phyloP scores from a whole-genome alignment of 305 asterid genomes.

The Coffea humblotiana region DNA sequence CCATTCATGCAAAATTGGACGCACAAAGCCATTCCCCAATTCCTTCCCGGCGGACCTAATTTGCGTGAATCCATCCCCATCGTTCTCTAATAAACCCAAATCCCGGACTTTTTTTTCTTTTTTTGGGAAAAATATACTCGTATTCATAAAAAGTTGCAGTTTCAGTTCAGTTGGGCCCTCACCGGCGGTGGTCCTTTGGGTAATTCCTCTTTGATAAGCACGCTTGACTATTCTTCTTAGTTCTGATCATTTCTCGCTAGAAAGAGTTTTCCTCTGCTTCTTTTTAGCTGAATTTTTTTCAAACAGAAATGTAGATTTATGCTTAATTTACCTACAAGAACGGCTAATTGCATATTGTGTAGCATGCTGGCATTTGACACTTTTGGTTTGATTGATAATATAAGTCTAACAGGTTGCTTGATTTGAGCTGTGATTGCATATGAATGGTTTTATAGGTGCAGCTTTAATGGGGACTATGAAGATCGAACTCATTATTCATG shows the following conservation, averaged over 20 bases:
- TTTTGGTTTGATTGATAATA: not conserved
- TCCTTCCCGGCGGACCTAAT: conserved; percentile 11
- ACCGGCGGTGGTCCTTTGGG: conserved; percentile 4
- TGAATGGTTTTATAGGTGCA: not conserved
- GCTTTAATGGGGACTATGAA: not conserved
- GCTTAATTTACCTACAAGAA: not conserved
- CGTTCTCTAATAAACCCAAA: not conserved
- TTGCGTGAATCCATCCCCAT: not conserved
- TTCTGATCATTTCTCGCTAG: not conserved
- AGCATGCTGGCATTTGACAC: not conserved
- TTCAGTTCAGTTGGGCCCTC: not conserved
- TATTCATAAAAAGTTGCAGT: not conserved
- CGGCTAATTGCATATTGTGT: not conserved
- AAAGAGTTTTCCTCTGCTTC: not conserved
- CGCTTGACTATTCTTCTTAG: not conserved
- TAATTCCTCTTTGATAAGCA: not conserved
- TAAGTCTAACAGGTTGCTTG: not conserved
- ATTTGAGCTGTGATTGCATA: not conserved
- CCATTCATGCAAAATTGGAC: not conserved
- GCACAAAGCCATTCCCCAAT: not conserved
- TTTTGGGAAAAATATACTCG: not conserved
- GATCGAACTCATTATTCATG: not conserved
- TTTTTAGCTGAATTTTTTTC: not conserved
- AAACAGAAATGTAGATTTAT: not conserved
- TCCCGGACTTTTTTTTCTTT: not conserved